Conservation (phyloP, 345 rosid genomes). For the Eucalyptus lansdowneana region DNA sequence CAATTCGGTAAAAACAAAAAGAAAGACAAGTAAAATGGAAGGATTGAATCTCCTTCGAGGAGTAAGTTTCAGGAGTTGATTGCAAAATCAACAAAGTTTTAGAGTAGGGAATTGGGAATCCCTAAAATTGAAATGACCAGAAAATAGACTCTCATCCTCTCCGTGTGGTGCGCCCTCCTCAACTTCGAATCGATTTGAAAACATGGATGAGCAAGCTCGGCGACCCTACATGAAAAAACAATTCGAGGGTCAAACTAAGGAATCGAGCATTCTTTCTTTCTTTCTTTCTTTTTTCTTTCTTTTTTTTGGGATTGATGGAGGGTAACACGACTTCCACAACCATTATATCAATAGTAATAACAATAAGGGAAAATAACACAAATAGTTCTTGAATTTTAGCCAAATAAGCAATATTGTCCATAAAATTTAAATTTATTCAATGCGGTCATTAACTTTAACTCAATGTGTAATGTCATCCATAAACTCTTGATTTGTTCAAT, state of each 20-base stretch:
- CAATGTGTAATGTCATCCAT: neutral
- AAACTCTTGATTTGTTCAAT: no score
- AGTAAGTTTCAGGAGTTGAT: neutral
- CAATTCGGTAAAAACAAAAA: neutral
- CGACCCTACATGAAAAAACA: neutral
- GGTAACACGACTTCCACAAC: neutral
- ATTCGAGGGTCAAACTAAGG: neutral
- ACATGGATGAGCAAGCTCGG: neutral
- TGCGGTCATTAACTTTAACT: neutral
- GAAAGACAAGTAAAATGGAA: neutral
- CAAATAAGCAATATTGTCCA: neutral
- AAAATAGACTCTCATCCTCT: neutral
- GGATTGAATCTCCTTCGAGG: fast-evolving
- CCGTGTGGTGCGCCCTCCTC: neutral
- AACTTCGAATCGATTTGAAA: neutral
- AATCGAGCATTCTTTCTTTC: neutral
- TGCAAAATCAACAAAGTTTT: neutral
- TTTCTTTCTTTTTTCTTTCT: fast-evolving
- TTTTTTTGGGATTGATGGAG: neutral
- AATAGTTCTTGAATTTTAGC: neutral
- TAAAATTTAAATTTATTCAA: no score
- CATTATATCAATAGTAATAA: neutral
- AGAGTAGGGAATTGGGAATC: neutral
- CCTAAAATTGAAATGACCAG: neutral
- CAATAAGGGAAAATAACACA: neutral